Base-by-base conservation (phyloP, 2,329 filamentous ascomycete genomes). In the Zymoseptoria brevis region DNA sequence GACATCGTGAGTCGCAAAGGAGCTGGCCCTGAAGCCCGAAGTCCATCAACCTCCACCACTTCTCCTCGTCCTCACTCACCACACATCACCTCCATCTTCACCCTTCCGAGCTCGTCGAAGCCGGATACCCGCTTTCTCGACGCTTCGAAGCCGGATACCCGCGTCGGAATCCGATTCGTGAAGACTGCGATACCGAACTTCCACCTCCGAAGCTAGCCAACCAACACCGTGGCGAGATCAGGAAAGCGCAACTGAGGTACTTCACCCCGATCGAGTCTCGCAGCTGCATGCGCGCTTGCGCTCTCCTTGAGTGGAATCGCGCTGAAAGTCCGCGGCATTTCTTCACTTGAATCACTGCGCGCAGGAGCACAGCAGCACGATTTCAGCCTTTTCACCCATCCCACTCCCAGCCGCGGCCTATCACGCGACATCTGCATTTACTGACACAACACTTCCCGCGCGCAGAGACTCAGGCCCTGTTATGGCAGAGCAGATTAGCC, bases 401-500 rank as follows among this genome's bases (percentile, higher is more conserved):
- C 49, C 19, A n/a, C 59, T 22, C 22, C 51, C 30, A 30, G 19
- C 57, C 35, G 35, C 35, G 16, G 35, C 16, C 35, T 45, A 45
- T n/a, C 35, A n/a, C 35, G 50, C 24, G 11, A 51, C 13, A 50
- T 52, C 55, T 51, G 49, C 62, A 56, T 54, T 45, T 58, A 56
- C 64, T 66, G 58, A 66, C 63, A 45, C 55, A n/a, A 41, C n/a
- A 49, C 53, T 50, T 60, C 54, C 29, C 53, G 56, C 56, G 50
- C 30, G 54, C 16, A 60, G 62, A 72, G 70, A 60, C 58, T 56
- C 56, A 60, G 59, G 69, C 54, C 68, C 83, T 86, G 84, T 86
- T 85, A 87, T 87, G 84, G 84, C 84, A 85, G 83, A 86, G 83
- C 81, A 83, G 82, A 82, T 77, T 73, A 79, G 77, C 81, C 83